A percentile compares a stretch with the other conserved stretches of the same genome.
Conservation (phyloP, 2,329 filamentous ascomycete species). For the Metarhizium anisopliae region DNA sequence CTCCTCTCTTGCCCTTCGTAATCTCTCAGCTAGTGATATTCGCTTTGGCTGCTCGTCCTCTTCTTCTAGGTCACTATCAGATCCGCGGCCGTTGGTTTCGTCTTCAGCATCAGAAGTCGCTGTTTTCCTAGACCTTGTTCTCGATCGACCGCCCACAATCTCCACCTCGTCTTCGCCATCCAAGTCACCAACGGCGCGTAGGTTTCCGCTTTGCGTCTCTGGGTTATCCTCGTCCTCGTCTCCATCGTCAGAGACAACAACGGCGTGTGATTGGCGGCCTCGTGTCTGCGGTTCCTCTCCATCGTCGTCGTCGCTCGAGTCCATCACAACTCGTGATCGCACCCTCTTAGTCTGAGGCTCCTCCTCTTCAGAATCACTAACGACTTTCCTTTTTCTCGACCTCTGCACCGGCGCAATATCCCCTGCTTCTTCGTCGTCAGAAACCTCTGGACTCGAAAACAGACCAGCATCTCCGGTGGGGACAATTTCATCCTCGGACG, state of each 20-base stretch:
- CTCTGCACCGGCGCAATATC: conserved; percentile 4
- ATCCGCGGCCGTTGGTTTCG: not conserved
- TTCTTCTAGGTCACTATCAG: conserved; percentile 6
- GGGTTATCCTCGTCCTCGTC: not conserved
- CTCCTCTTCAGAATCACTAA: conserved; percentile 19
- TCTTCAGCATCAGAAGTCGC: not conserved
- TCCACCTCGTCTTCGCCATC: not conserved
- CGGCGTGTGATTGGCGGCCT: not conserved
- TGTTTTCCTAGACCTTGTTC: not conserved
- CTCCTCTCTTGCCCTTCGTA: conserved; percentile 11
- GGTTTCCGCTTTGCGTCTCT: not conserved
- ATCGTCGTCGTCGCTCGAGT: conserved; percentile 6
- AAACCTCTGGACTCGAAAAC: conserved; percentile 3
- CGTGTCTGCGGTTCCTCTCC: not conserved
- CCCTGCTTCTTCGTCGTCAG: conserved; percentile 3
- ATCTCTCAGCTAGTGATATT: conserved; percentile 15
- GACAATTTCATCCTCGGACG: conserved; percentile 11
- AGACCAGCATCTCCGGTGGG: not conserved
- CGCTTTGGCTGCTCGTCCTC: conserved; percentile 7
- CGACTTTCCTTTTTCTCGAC: conserved; percentile 18
- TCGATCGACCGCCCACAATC: not conserved
- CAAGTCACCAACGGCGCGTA: not conserved
- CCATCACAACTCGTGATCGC: conserved; percentile 14
- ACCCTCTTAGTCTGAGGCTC: conserved; percentile 15
- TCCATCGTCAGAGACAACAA: not conserved